These are phyloP conservation scores for Lactifluus volemus DNA, from an alignment of 768 basidiomycete genomes.

Conservation along the genomic window DNA sequence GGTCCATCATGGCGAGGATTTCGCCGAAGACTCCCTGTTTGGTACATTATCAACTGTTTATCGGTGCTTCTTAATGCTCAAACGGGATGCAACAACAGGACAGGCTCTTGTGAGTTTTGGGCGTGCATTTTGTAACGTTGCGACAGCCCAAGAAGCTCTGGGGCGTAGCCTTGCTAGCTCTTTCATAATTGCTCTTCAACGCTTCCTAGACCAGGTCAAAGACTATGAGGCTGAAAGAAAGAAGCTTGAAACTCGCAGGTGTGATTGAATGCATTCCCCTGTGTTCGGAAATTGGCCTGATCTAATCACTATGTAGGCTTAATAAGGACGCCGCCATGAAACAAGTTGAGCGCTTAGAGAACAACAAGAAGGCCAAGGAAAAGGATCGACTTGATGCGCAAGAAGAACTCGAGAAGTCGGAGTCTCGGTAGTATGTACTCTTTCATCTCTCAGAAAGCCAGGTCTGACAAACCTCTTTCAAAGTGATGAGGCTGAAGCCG, in stretches of 20 bases:
- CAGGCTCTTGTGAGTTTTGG: slow-evolving; percentile 68
- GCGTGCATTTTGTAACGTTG: slow-evolving; percentile 77
- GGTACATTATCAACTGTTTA: slow-evolving; percentile 1
- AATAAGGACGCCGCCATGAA: slow-evolving; percentile 68
- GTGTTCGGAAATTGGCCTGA: background rate
- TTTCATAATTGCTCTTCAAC: slow-evolving; percentile 58
- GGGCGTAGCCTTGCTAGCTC: slow-evolving; percentile 65
- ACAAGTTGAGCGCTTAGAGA: slow-evolving; percentile 60
- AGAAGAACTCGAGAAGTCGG: slow-evolving; percentile 66
- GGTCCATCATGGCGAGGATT: slow-evolving; percentile 34
- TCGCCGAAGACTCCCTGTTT: slow-evolving; percentile 23
- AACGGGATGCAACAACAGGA: slow-evolving; percentile 33
- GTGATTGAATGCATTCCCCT: slow-evolving; percentile 17
- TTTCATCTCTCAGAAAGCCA: background rate
- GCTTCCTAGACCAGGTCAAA: slow-evolving; percentile 64
- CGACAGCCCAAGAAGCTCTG: slow-evolving; percentile 77
- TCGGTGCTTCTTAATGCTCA: background rate
- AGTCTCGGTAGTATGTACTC: slow-evolving; percentile 40
- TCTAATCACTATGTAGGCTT: slow-evolving; percentile 36
- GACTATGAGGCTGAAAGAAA: slow-evolving; percentile 76
- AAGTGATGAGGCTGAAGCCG: slow-evolving; percentile 83
- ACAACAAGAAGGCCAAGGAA: slow-evolving; percentile 76
- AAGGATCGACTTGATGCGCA: slow-evolving; percentile 66
- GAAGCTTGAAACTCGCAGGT: slow-evolving; percentile 84
- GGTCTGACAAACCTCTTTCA: slow-evolving; percentile 1